Evolutionary conservation across 176 grass and related monocot genomes (phyloP), one percentile per base, ranked within the genome.

Genomic region (Phoenix dactylifera): DNA sequence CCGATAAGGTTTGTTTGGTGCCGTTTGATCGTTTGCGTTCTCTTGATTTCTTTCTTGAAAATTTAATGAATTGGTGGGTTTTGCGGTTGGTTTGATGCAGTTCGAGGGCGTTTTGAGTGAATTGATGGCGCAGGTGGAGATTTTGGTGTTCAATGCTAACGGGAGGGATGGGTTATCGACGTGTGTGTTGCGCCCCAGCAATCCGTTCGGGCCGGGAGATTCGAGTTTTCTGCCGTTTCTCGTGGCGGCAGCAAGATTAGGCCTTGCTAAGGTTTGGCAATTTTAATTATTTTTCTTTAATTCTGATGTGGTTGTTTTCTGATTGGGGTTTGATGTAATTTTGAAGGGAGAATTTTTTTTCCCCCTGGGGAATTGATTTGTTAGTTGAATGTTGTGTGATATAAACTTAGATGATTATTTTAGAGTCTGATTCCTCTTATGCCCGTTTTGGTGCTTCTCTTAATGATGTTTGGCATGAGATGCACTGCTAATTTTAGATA

Each of bases 91-190:
- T 12, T 62, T 71, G 55, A 7, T 29, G 55, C 79, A 98, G 93
- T 88, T 80, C 22, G 62, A 70, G 51, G 80, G 79, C 57, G 62
- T 25, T 29, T 55, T 67, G 73, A 79, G 72, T 79, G 93, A 92
- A 70, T 69, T 98, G 70, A 73, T 78, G 66, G 84, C 84, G 65
- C 93, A 97, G 73, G 66, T 85, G 25, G 93, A 97, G 78, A 80
- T 83, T 55, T 78, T 90, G 75, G 87, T 97, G 29, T 71, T 97
- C 51, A 48, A 63, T 51, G 84, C 84, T 55, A 89, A 92, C 39
- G 87, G 70, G 49, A 64, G 54, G 48, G 73, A 67, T 24, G 87
- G 76, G 65, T 61, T 92, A 66, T 75, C 72, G 62, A 97, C 93
- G 1, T 88, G 84, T 57, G 93, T 71, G 18, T 60, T 97, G 55